These are phyloP conservation scores for Claviceps monticola DNA, from an alignment of 2,329 filamentous ascomycete genomes.

Conservation along the genomic window DNA sequence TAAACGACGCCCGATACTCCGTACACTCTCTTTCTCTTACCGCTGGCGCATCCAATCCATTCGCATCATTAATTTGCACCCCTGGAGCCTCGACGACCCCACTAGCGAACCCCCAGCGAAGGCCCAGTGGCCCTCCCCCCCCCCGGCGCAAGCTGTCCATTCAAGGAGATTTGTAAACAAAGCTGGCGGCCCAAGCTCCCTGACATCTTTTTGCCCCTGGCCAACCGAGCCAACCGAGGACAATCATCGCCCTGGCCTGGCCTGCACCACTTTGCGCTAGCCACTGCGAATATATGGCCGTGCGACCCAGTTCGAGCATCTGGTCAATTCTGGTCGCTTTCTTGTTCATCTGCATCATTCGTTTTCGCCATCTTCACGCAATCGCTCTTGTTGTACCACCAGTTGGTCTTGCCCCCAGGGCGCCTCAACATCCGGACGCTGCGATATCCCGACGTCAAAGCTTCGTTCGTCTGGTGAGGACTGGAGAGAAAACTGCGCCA, in stretches of 20 bases:
- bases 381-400: background rate
- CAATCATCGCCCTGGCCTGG: constrained; percentile 2
- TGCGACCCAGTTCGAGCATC: constrained; percentile 1
- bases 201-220: constrained; percentile 19
- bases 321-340: background rate
- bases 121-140: background rate
- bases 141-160: constrained; percentile 19
- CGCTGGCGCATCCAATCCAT: constrained; percentile 2
- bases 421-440: background rate
- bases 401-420: background rate
- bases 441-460: background rate
- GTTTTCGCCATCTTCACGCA: background rate
- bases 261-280: background rate
- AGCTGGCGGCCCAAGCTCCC: constrained; percentile 18
- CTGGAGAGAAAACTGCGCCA: background rate
- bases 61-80: background rate
- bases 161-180: constrained; percentile 29
- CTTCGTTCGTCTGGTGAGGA: background rate
- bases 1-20: constrained; percentile 8
- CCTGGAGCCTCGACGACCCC: constrained; percentile 1
- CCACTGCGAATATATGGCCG: constrained; percentile 1
- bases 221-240: constrained; percentile 20
- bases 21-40: constrained; percentile 1
- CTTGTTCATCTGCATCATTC: background rate
- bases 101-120: constrained; percentile 1